Evolutionary conservation across 1,284 basidiomycete genomes (phyloP).

Genomic region (Trametes hirsuta): DNA sequence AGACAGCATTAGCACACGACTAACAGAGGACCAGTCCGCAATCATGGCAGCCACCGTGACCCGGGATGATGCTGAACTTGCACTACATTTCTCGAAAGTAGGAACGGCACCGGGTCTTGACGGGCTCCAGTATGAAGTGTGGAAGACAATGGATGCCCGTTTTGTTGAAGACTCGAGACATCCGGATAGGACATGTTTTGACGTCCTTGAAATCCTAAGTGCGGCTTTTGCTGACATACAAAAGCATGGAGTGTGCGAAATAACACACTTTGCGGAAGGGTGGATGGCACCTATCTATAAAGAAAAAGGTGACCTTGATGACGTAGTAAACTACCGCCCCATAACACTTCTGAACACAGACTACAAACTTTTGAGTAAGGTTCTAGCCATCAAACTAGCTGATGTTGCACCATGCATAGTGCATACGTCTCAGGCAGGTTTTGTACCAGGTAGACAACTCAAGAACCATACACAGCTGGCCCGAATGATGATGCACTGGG

Average conservation of each 20-base stretch:
- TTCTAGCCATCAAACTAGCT: constrained; percentile 23
- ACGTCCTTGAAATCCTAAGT: constrained; percentile 17
- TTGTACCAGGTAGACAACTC: constrained; percentile 31
- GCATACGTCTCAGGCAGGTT: constrained; percentile 35
- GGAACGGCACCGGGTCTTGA: constrained; percentile 24
- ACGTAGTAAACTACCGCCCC: constrained; percentile 37
- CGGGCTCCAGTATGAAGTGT: constrained; percentile 28
- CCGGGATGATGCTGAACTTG: neutral
- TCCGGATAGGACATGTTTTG: neutral
- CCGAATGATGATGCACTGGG: constrained; percentile 28
- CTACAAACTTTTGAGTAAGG: constrained; percentile 35
- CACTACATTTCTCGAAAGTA: neutral
- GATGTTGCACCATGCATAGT: constrained; percentile 19
- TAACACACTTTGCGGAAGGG: constrained; percentile 30
- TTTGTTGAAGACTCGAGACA: neutral
- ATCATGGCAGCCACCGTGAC: neutral
- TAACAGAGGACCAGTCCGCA: neutral
- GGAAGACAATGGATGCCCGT: constrained; percentile 17
- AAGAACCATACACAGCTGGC: constrained; percentile 29
- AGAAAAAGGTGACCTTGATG: constrained; percentile 30
- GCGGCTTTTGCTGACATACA: constrained; percentile 27
- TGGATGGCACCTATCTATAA: constrained; percentile 42
- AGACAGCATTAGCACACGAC: neutral
- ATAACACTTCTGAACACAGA: constrained; percentile 39
- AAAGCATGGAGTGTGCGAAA: constrained; percentile 5